phyloP scores from a whole-genome alignment of 2,329 filamentous ascomycete species.

The Colletotrichum australisinense region DNA sequence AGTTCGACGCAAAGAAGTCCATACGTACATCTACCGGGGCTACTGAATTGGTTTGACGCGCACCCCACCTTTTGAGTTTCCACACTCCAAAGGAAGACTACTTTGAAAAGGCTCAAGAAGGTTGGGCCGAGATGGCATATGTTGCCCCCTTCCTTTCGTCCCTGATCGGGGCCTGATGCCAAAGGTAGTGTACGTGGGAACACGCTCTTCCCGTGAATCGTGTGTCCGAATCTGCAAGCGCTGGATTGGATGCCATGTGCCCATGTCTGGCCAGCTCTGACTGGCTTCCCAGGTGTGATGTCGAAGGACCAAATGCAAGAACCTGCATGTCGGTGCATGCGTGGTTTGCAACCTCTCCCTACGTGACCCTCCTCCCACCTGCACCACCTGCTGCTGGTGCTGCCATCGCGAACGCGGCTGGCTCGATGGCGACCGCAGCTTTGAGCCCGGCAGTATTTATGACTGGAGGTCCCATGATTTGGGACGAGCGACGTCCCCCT shows the following conservation, averaged over 20 bases:
- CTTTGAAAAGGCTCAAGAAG: neutral
- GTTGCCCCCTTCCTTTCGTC: neutral
- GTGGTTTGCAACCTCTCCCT: conserved; percentile 16
- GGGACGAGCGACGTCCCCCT: neutral
- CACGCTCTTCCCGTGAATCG: no score
- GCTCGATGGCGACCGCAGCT: neutral
- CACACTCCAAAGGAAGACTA: neutral
- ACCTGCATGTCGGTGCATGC: conserved; percentile 34
- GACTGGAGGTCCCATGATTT: neutral
- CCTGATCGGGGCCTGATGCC: neutral
- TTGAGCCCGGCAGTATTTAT: neutral
- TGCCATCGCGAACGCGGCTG: conserved; percentile 8
- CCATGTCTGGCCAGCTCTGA: conserved; percentile 8
- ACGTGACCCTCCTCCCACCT: neutral
- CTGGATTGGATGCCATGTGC: conserved; percentile 12
- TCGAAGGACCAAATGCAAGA: conserved; percentile 5
- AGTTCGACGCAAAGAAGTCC: neutral
- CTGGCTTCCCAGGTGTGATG: conserved; percentile 20
- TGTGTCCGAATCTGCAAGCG: conserved; percentile 1
- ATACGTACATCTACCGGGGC: neutral
- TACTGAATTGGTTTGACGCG: neutral
- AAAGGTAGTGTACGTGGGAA: neutral
- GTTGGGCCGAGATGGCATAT: neutral
- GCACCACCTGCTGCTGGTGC: conserved; percentile 4
- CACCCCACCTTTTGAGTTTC: conserved; percentile 26